Base-by-base conservation (phyloP, 495 filamentous ascomycete genomes). In the Podospora australis region DNA sequence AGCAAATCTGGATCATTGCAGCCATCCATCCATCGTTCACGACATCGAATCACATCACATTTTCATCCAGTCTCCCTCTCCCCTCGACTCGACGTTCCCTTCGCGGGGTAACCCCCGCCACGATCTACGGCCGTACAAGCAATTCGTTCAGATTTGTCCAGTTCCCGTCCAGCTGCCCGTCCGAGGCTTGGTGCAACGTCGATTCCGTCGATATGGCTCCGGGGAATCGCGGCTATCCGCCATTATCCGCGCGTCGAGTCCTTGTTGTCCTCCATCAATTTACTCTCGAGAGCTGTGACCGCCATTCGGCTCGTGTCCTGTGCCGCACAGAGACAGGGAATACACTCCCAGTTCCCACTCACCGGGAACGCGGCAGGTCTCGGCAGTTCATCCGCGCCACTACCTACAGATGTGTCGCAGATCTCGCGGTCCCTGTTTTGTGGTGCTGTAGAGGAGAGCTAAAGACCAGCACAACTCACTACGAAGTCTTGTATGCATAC, bases 71-170 rank as follows among this genome's bases (percentile, higher is more conserved):
- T n/a, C n/a, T n/a, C n/a, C n/a, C n/a, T n/a, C n/a, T n/a, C n/a
- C n/a, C n/a, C n/a, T n/a, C n/a, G n/a, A n/a, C n/a, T n/a, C n/a
- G n/a, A n/a, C n/a, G n/a, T n/a, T n/a, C 19, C 13, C 4, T 16
- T 36, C 32, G 19, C 17, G 16, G 39, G 22, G 28, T 14, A 21
- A 20, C 14, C 20, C 30, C 14, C 11, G 17, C 19, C 48, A 24
- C 40, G 17, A 54, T 48, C 42, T 62, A 58, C 58, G 58, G 58
- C 58, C 55, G 52, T 58, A 61, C 58, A 53, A 47, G 14, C 45
- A 21, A 43, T 23, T 7, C 23, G 28, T 48, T n/a, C 48, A 57
- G 48, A 56, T 49, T 43, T 29, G 48, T 54, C 46, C 45, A 36
- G 23, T 40, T 44, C 54, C 48, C 46, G 52, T 34, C 9, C 40